phyloP scores from a whole-genome alignment of 2,329 filamentous ascomycete species.

The Fusarium abutilonis region DNA sequence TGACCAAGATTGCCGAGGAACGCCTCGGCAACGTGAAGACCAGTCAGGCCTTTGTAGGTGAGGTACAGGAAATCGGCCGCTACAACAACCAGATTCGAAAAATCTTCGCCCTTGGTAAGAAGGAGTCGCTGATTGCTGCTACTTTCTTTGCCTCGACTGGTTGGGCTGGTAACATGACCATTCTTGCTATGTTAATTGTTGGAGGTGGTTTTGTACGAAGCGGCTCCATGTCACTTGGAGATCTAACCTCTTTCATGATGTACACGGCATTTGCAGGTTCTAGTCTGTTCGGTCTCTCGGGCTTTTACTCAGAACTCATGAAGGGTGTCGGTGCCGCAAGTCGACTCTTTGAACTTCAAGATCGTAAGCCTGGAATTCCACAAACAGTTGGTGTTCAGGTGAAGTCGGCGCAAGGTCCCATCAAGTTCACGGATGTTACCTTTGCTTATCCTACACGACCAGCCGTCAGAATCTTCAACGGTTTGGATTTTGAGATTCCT shows the following conservation, averaged over 20 bases:
- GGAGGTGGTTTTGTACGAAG: conserved; percentile 90
- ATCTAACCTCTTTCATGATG: conserved; percentile 97
- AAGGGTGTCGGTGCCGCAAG: conserved; percentile 98
- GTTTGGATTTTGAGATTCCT: conserved; percentile 88
- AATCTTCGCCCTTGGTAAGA: conserved; percentile 89
- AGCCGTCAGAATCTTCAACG: conserved; percentile 89
- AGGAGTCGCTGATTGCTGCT: conserved; percentile 87
- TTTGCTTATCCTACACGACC: conserved; percentile 96
- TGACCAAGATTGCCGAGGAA: conserved; percentile 98
- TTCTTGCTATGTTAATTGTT: conserved; percentile 87
- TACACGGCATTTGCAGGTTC: conserved; percentile 89
- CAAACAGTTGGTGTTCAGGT: conserved; percentile 85
- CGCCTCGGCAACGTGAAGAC: conserved; percentile 97
- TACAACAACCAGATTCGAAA: conserved; percentile 93
- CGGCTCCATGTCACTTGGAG: conserved; percentile 87
- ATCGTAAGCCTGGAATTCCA: conserved; percentile 86
- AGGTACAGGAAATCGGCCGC: conserved; percentile 86
- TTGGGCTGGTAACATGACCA: conserved; percentile 95
- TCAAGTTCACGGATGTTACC: conserved; percentile 84
- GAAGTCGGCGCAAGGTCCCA: conserved; percentile 84
- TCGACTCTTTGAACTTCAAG: conserved; percentile 93
- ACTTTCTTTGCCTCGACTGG: conserved; percentile 90
- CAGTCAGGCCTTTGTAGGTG: conserved; percentile 94
- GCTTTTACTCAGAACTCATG: conserved; percentile 98
- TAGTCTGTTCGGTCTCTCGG: conserved; percentile 91